Percentiles rank a stretch among this genome's conserved stretches.
Conservation (phyloP, 495 filamentous ascomycete species). For the Cairneyella variabilis region DNA sequence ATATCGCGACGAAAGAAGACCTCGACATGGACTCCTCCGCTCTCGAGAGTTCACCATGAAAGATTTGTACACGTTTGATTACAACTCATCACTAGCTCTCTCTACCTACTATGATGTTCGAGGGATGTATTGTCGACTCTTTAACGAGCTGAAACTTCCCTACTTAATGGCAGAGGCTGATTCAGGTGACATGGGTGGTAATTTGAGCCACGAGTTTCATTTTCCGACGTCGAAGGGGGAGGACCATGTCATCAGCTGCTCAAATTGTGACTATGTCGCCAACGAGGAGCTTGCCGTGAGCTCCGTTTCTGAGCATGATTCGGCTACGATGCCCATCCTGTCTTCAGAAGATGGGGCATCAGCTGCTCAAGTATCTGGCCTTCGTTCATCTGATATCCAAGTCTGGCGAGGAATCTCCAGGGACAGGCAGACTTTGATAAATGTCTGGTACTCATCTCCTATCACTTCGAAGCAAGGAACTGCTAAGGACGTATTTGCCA, state of each 20-base stretch:
- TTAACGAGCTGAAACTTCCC: slow-evolving; percentile 79
- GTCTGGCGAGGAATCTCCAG: slow-evolving; percentile 68
- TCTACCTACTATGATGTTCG: slow-evolving; percentile 74
- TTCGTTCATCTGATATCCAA: neutral
- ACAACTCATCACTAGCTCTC: slow-evolving; percentile 56
- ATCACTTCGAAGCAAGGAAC: slow-evolving; percentile 16
- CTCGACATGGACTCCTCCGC: slow-evolving; percentile 84
- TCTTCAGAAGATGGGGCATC: neutral
- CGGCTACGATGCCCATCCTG: too few species aligned
- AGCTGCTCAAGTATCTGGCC: neutral
- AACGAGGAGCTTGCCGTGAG: slow-evolving; percentile 76
- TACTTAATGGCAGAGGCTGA: slow-evolving; percentile 83
- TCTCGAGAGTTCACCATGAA: slow-evolving; percentile 97
- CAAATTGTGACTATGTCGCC: slow-evolving; percentile 66
- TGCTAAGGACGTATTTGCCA: neutral
- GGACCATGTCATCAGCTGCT: slow-evolving; percentile 77
- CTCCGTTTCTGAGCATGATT: slow-evolving; percentile 14
- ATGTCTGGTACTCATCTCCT: slow-evolving; percentile 57
- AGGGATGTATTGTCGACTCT: slow-evolving; percentile 66
- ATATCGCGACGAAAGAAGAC: slow-evolving; percentile 88
- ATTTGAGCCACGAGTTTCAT: slow-evolving; percentile 91
- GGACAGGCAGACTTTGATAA: slow-evolving; percentile 61
- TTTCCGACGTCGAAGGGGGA: slow-evolving; percentile 78
- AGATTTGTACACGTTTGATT: slow-evolving; percentile 95
- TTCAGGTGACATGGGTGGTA: slow-evolving; percentile 93